Conservation (phyloP, 1,139 yeast species). For the Eremothecium coryli region DNA sequence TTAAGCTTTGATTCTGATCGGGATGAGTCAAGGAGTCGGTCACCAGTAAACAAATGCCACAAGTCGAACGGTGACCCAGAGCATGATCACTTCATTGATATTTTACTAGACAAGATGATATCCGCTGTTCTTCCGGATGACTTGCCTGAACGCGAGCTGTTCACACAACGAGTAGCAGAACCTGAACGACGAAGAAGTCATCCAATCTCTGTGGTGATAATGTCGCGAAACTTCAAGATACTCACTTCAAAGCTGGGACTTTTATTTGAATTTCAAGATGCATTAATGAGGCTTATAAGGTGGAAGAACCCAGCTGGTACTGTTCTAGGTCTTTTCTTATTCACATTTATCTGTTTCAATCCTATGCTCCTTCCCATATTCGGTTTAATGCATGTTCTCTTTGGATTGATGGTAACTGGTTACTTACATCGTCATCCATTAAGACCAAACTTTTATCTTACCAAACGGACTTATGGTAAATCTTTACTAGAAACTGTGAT, state of each 20-base stretch:
- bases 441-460: slow-evolving; percentile 36
- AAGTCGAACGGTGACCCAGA: too few relatives aligned
- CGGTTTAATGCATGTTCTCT: slow-evolving; percentile 51
- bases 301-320: slow-evolving; percentile 61
- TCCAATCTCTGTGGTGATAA: slow-evolving; percentile 40
- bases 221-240: slow-evolving; percentile 43
- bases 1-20: slow-evolving; percentile 7
- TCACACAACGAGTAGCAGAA: slow-evolving; percentile 39
- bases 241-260: slow-evolving; percentile 46
- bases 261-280: slow-evolving; percentile 48
- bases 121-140: slow-evolving; percentile 41
- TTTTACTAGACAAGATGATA: slow-evolving; percentile 45
- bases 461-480: slow-evolving; percentile 46
- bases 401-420: slow-evolving; percentile 61
- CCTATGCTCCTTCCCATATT: slow-evolving; percentile 60
- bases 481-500: slow-evolving; percentile 44
- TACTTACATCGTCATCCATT: slow-evolving; percentile 64
- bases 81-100: slow-evolving; percentile 47
- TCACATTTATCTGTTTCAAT: slow-evolving; percentile 54
- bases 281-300: slow-evolving; percentile 43
- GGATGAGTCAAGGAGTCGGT: slow-evolving; percentile 6
- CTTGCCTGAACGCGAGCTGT: slow-evolving; percentile 38
- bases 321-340: slow-evolving; percentile 40
- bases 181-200: slow-evolving; percentile 40
- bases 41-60: slow-evolving; percentile 2